Evolutionary conservation across 345 rosid species (phyloP), one percentile per base, ranked within the genome.

Genomic region (Melaleuca quinquenervia): DNA sequence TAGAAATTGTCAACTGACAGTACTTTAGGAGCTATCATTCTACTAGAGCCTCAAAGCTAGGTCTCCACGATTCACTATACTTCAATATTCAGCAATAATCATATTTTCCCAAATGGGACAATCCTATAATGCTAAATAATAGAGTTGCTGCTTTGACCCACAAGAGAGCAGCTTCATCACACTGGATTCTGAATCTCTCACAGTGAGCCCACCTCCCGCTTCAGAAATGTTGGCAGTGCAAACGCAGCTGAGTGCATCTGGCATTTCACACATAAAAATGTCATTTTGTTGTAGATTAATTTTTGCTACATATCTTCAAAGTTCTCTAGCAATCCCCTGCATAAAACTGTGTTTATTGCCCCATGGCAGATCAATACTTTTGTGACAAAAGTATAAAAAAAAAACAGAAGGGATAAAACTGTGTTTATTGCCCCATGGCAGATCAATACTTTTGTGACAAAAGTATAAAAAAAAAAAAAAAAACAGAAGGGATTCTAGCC

Each of bases 241-340:
- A 96, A 94, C 3, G 99, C 97, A 26, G 99, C 99, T 6, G 91
- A 86, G 87, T 94, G 99, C 90, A 95, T 92, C 99, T 97, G 96
- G 80, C 22, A 36, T 70, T 70, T 36, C 48, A 20, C 26, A 1
- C 48, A 70, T 36, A 36, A 70, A 36, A 70, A 32, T 70, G 12
- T 64, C 76, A 64, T 32, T 64, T 64, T 22, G 8, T 64, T 8
- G 22, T 64, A 64, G 45, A 64, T 44, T 32, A 18, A 70, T 32
- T 70, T 62, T 70, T 16, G 48, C 32, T 18, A 70, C 45, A 64
- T 3, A 32, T 70, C 48, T 70, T 70, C 18, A 70, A 70, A 4
- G 32, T 70, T 41, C 48, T 32, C 78, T 70, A 36, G 78, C 78
- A 70, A 41, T 70, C 78, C 48, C 78, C 78, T 32, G 48, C 48